These are phyloP conservation scores for Aspergillus affinis DNA, from an alignment of 495 filamentous ascomycete genomes.

Conservation along the genomic window DNA sequence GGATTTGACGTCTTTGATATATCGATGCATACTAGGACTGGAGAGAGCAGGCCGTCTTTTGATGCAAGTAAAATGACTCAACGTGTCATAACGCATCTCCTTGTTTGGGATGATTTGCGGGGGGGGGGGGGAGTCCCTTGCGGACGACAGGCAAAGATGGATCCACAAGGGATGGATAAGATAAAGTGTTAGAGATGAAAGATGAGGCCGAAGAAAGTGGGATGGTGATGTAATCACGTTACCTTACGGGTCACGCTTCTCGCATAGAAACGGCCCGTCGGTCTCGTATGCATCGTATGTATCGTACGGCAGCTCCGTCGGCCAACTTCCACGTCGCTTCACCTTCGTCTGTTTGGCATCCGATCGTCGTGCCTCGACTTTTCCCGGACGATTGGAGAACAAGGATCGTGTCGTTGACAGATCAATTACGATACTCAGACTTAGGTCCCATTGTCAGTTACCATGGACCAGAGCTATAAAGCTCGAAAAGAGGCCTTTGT, in stretches of 20 bases:
- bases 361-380: background rate
- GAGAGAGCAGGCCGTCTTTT: background rate
- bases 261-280: background rate
- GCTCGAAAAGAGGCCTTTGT: slow-evolving; percentile 92
- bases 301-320: background rate
- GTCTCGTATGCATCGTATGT: background rate
- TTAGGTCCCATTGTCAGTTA: background rate
- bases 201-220: background rate
- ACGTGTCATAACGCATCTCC: background rate
- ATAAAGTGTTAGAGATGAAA: background rate
- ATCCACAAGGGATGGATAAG: background rate
- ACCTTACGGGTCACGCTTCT: background rate
- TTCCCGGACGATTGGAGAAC: background rate
- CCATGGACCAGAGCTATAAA: slow-evolving; percentile 73
- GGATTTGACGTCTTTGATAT: background rate
- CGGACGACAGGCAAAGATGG: too few species aligned
- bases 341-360: background rate
- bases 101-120: background rate
- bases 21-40: background rate
- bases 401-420: background rate
- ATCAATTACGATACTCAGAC: background rate
- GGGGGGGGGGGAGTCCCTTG: background rate
- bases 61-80: background rate
- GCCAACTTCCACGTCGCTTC: background rate
- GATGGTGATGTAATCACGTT: background rate